Conservation (phyloP, 139 green algal genomes). For the Chlamydomonas schloesseri region DNA sequence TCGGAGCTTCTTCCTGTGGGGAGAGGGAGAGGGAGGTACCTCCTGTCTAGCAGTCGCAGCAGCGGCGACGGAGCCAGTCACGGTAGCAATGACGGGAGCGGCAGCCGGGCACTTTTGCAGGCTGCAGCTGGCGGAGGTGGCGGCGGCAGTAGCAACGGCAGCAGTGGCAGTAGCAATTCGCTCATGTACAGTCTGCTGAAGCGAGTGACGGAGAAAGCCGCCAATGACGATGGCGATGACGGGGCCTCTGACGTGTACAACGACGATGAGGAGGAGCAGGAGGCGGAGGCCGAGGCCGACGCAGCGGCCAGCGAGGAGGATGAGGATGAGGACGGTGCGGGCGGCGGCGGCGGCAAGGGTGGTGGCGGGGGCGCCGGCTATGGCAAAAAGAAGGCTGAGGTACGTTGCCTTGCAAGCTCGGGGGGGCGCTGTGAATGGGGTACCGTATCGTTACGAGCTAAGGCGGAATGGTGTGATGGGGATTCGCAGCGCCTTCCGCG, state of each 20-base stretch:
- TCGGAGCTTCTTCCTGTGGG: too few species aligned
- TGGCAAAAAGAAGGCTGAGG: slow-evolving; percentile 10
- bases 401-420: too few species aligned
- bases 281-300: neutral
- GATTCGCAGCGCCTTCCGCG: too few species aligned
- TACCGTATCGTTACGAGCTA: too few species aligned
- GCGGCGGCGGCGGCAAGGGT: neutral
- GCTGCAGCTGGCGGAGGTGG: too few species aligned
- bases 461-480: too few species aligned
- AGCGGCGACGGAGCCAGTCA: too few species aligned
- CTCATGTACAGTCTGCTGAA: slow-evolving; percentile 39
- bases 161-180: neutral
- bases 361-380: neutral
- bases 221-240: neutral
- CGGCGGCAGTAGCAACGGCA: neutral
- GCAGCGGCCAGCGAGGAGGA: neutral
- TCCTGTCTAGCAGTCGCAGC: too few species aligned
- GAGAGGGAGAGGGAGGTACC: too few species aligned
- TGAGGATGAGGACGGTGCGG: neutral
- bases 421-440: too few species aligned
- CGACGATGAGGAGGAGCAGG: neutral
- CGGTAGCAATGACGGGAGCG: too few species aligned
- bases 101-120: too few species aligned
- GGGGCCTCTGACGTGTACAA: slow-evolving; percentile 3
- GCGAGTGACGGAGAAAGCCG: neutral